Percentiles rank a stretch among this genome's conserved stretches.
phyloP scores from a whole-genome alignment of 1,139 yeast species.

The Lodderomyces beijingensis region DNA sequence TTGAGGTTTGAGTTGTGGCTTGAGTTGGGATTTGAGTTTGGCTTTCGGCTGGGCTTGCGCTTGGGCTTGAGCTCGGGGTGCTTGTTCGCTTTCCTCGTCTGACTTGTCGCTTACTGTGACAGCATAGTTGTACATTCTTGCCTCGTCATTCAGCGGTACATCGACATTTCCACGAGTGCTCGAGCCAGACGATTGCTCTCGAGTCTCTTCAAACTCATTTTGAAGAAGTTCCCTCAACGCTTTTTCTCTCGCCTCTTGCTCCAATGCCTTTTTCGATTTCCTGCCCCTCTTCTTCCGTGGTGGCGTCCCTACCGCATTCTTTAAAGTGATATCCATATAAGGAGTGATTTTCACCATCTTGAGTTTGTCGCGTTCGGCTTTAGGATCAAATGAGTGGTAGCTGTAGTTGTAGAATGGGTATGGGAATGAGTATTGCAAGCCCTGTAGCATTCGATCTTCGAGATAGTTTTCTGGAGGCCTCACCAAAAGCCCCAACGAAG shows the following conservation, averaged over 20 bases:
- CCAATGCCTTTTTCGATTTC: slow-evolving; percentile 4
- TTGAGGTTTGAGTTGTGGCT: too few relatives aligned
- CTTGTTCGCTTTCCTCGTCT: too few relatives aligned
- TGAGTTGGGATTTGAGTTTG: too few relatives aligned
- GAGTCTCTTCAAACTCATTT: slow-evolving; percentile 1
- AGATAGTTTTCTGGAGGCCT: slow-evolving; percentile 40
- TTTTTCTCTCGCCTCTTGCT: slow-evolving; percentile 3
- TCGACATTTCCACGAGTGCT: too few relatives aligned
- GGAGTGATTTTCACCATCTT: slow-evolving; percentile 27
- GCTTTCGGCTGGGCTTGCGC: background rate
- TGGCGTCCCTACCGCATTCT: slow-evolving; percentile 13
- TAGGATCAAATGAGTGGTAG: slow-evolving; percentile 35
- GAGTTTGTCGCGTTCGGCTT: slow-evolving; percentile 25
- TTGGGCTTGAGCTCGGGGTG: slow-evolving; percentile 2
- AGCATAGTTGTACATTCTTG: too few relatives aligned
- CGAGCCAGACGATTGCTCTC: too few relatives aligned
- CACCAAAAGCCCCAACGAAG: slow-evolving; percentile 39
- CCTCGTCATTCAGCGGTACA: too few relatives aligned
- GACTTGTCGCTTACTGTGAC: too few relatives aligned
- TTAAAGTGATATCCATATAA: slow-evolving; percentile 35
- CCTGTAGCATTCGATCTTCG: slow-evolving; percentile 34
- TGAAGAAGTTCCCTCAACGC: slow-evolving; percentile 1
- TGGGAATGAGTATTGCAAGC: slow-evolving; percentile 45
- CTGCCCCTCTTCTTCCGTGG: slow-evolving; percentile 9
- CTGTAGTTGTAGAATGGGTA: slow-evolving; percentile 46